phyloP scores from a whole-genome alignment of 1,284 basidiomycete genomes.

The Mycosarcoma mackinlayi region DNA sequence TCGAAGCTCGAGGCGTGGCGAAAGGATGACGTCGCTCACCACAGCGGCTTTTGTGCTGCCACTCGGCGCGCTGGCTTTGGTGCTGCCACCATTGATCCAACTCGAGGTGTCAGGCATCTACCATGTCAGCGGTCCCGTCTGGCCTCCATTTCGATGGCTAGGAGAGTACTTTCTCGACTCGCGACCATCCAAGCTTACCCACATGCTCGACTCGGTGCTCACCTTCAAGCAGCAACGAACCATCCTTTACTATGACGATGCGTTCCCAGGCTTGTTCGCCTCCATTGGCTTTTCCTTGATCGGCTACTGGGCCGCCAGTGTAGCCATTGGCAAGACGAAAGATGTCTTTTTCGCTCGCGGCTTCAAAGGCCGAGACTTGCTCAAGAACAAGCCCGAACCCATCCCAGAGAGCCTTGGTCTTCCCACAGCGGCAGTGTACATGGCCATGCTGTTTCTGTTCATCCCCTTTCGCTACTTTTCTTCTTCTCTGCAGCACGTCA shows the following conservation, averaged over 20 bases:
- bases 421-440: slow-evolving; percentile 88
- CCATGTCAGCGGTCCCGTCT: slow-evolving; percentile 1
- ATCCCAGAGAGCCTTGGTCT: slow-evolving; percentile 95
- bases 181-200: slow-evolving; percentile 12
- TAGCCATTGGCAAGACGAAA: slow-evolving; percentile 42
- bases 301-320: slow-evolving; percentile 39
- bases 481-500: slow-evolving; percentile 18
- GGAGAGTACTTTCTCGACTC: slow-evolving; percentile 11
- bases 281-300: slow-evolving; percentile 44
- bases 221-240: background rate
- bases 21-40: slow-evolving; percentile 21
- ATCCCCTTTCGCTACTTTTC: slow-evolving; percentile 66
- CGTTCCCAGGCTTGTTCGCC: slow-evolving; percentile 47
- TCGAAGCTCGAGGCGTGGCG: no score
- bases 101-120: slow-evolving; percentile 13
- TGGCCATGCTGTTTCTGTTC: slow-evolving; percentile 75
- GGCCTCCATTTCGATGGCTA: slow-evolving; percentile 36
- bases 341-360: slow-evolving; percentile 56
- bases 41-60: slow-evolving; percentile 29
- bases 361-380: slow-evolving; percentile 61
- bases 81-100: slow-evolving; percentile 33
- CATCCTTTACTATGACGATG: slow-evolving; percentile 43
- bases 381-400: slow-evolving; percentile 47
- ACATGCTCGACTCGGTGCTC: slow-evolving; percentile 5
- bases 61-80: slow-evolving; percentile 8